Base-by-base conservation (phyloP, 2,329 filamentous ascomycete species). In the Hirsutella minnesotensis region DNA sequence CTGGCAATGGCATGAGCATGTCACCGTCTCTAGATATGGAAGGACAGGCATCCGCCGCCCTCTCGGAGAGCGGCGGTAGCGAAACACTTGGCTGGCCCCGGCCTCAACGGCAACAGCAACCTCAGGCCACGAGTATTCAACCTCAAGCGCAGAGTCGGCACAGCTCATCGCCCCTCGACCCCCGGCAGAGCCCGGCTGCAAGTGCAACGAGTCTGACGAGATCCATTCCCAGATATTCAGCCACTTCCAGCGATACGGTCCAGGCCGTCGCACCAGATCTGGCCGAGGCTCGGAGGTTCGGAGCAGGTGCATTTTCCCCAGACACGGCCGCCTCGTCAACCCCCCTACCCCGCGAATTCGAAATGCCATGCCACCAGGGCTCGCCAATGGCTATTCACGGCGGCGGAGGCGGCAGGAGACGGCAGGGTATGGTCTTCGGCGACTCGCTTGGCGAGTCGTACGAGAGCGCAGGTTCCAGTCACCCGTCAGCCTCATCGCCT, bases 181-280 rank as follows among this genome's bases (percentile, higher is more conserved):
- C 33, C 21, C 30, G 13, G 19, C 39, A 34, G 38, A 37, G 37
- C 18, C 24, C 36, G 16, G 33, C 36, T 7, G 19, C 33, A 5
- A 39, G 59, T 45, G 56, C 56, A 38, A 53, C 55, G 41, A 63
- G 57, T 47, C 48, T 64, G 37, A 54, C 37, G 20, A 29, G 60
- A 41, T 58, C 63, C 37, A 53, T 57, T 42, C 61, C 59, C 47
- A 53, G 60, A 43, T 47, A 55, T 44, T 57, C 53, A 38, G 44
- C 56, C 40, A 12, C 22, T 20, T 50, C 55, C 42, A 61, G 66
- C 50, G 55, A 59, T 49, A 75, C 73, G 38, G 75, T 81, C 53
- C 77, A 81, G 48, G 66, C 79, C 44, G 78, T 84, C 49, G 84
- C 81, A 47, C 80, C 81, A 50, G 82, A 86, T 36, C 63, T 62